A percentile compares a stretch with the other conserved stretches of the same genome.
phyloP scores from a whole-genome alignment of 805 yeast species.

The Teunomyces gatunensis region DNA sequence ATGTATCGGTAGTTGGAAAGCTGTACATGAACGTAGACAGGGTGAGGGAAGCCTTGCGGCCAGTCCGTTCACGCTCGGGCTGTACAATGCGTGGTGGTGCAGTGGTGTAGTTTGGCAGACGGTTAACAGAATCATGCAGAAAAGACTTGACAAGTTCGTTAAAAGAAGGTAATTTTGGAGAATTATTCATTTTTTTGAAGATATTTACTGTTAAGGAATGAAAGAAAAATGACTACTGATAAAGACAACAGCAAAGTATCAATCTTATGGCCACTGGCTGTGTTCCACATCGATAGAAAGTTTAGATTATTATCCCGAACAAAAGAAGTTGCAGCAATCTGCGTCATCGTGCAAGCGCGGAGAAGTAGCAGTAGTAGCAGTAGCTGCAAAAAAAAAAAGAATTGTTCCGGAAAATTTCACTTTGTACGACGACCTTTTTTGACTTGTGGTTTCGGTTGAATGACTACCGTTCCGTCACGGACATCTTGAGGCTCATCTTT shows the following conservation, averaged over 20 bases:
- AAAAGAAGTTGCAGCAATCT: neutral
- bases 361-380: neutral
- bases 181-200: neutral
- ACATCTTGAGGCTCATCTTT: conserved; percentile 70
- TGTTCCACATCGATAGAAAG: conserved; percentile 1
- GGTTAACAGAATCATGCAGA: neutral
- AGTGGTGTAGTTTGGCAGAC: neutral
- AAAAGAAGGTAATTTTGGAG: conserved; percentile 1
- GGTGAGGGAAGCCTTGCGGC: neutral
- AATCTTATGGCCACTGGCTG: neutral
- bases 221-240: neutral
- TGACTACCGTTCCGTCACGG: conserved; percentile 63
- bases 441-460: conserved; percentile 25
- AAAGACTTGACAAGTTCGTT: neutral
- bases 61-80: no score
- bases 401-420: neutral
- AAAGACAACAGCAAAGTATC: neutral
- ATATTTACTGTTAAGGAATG: neutral
- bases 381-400: neutral
- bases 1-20: neutral
- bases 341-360: neutral
- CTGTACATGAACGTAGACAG: neutral
- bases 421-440: neutral
- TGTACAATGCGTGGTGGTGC: neutral
- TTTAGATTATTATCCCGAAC: neutral